phyloP scores from a whole-genome alignment of 2,329 filamentous ascomycete genomes.

The Pseudopyricularia javanii region DNA sequence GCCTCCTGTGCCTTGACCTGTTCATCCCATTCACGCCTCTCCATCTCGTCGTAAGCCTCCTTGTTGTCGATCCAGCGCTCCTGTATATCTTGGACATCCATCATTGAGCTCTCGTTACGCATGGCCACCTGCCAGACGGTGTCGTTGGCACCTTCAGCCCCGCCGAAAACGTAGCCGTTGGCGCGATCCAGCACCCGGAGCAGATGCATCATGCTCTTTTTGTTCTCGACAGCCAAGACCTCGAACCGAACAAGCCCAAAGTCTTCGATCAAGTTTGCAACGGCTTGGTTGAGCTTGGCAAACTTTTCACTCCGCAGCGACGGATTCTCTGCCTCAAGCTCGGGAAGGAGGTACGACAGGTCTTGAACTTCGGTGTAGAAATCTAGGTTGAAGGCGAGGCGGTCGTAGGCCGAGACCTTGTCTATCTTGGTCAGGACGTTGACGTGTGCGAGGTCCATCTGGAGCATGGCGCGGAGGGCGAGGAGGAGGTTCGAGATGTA shows the following conservation, averaged over 20 bases:
- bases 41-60: slow-evolving; percentile 73
- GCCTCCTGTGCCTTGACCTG: slow-evolving; percentile 31
- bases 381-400: slow-evolving; percentile 87
- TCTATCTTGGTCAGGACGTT: slow-evolving; percentile 98
- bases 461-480: slow-evolving; percentile 89
- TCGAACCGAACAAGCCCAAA: slow-evolving; percentile 88
- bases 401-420: slow-evolving; percentile 73
- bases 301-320: slow-evolving; percentile 63
- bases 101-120: slow-evolving; percentile 58
- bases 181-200: slow-evolving; percentile 83
- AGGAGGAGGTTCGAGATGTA: slow-evolving; percentile 92
- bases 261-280: slow-evolving; percentile 76
- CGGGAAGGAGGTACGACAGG: slow-evolving; percentile 68
- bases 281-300: slow-evolving; percentile 70
- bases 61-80: slow-evolving; percentile 91
- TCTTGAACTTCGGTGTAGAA: slow-evolving; percentile 98
- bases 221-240: slow-evolving; percentile 90
- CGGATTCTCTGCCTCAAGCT: slow-evolving; percentile 68
- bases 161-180: slow-evolving; percentile 84
- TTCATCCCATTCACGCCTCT: slow-evolving; percentile 63
- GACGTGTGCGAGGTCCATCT: slow-evolving; percentile 91
- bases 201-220: slow-evolving; percentile 90
- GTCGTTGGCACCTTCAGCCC: slow-evolving; percentile 84
- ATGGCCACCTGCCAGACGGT: slow-evolving; percentile 96
- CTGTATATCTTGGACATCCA: slow-evolving; percentile 83